Percentiles rank a stretch among this genome's conserved stretches.
phyloP scores from a whole-genome alignment of 129 eudicot species.

The Calendula officinalis region DNA sequence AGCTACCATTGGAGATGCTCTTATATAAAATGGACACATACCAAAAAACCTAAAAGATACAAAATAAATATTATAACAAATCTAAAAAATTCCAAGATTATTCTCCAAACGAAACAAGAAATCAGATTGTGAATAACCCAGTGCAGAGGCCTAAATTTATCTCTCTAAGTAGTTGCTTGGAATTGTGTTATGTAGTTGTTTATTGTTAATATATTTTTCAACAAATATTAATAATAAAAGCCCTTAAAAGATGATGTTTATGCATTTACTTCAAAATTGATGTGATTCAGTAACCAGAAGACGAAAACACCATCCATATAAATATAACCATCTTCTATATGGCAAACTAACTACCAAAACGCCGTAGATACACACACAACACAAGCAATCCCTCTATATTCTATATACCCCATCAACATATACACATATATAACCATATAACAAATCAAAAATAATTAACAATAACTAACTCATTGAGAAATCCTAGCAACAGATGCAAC shows the following conservation, averaged over 20 bases:
- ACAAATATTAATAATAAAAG: too few species aligned
- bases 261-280: neutral
- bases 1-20: too few species aligned
- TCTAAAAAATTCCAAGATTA: too few species aligned
- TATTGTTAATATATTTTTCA: too few species aligned
- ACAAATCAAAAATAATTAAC: neutral
- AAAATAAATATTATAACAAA: too few species aligned
- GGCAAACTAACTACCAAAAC: slow-evolving; percentile 5
- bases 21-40: too few species aligned
- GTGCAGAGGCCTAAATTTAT: too few species aligned
- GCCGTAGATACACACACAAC: neutral
- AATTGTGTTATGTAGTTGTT: too few species aligned
- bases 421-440: neutral
- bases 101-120: too few species aligned
- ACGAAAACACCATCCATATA: neutral
- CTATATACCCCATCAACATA: slow-evolving; percentile 3
- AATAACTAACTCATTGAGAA: slow-evolving; percentile 37
- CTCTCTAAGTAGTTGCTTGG: neutral
- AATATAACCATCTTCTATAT: slow-evolving; percentile 18
- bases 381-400: slow-evolving; percentile 14
- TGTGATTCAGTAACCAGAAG: neutral
- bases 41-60: too few species aligned
- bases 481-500: slow-evolving; percentile 65
- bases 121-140: too few species aligned
- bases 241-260: neutral